Evolutionary conservation across 1,139 yeast species (phyloP), one percentile per base, ranked within the genome.

Genomic region (Meyerozyma guilliermondii): DNA sequence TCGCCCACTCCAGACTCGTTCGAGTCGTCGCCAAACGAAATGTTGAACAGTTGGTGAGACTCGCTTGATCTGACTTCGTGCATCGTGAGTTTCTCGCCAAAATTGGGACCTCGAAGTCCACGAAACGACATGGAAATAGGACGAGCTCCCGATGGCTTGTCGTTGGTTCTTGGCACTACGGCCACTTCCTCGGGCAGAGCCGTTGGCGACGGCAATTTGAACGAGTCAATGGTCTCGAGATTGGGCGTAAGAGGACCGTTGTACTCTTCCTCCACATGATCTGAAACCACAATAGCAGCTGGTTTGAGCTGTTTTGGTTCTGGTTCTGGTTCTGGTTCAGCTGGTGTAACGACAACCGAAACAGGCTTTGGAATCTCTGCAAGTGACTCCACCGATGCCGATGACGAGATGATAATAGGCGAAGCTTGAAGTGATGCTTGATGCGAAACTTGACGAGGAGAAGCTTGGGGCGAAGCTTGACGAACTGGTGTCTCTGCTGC

Each of bases 81-180:
- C 37, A 53, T 56, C 5, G 59, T 56, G 17, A 68, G 45, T 41
- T 67, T 63, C 16, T 68, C 63, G 8, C 64, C 71, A 50, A 80
- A 76, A 1, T 78, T 67, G 1, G 87, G 83, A 0, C 81, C 83
- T 43, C 66, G 72, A 45, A 82, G 60, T 0, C 88, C 88, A 50
- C 75, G 74, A 60, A 81, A 81, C 1, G 88, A 81, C 83, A 80
- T 76, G 2, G 87, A 80, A 5, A 81, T 66, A 11, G 87, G 87
- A 47, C 87, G 66, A 39, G 36, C 16, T 18, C 36, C 36, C 14
- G 23, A 6, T 5, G 36, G n/a, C 14, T n/a, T 16, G 24, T 20
- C 24, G 6, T 3, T 11, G 13, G 36, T 14, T 33, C 36, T 16
- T 2, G 36, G 24, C n/a, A 18, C 24, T 3, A 20, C 24, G 7